phyloP scores from a whole-genome alignment of 331 rosid genomes.

The Spiraea crenata region DNA sequence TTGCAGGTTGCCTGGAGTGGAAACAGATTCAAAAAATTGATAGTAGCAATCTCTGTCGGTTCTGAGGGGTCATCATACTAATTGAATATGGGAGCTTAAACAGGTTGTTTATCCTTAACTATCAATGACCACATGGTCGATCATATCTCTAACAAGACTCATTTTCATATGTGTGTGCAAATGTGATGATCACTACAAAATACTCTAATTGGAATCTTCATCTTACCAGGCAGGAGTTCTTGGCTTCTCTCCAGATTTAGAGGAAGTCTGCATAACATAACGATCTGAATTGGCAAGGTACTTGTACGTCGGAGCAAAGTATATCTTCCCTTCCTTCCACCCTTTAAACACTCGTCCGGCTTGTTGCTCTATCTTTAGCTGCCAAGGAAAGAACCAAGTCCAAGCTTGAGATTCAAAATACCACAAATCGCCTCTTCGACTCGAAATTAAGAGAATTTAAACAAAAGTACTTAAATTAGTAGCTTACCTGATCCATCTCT shows the following conservation, averaged over 20 bases:
- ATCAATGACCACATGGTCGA: background rate
- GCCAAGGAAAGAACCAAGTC: constrained; percentile 19
- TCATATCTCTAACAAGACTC: background rate
- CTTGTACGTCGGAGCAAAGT: constrained; percentile 91
- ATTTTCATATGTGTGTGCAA: background rate
- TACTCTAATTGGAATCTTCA: constrained; percentile 24
- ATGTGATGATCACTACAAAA: constrained; percentile 19
- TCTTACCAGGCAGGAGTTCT: constrained; percentile 94
- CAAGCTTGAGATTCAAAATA: constrained; percentile 1
- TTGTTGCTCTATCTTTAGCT: constrained; percentile 73
- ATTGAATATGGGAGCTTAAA: background rate
- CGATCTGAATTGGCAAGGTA: constrained; percentile 76
- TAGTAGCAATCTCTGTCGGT: background rate
- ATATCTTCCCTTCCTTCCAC: constrained; percentile 86
- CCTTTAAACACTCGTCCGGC: constrained; percentile 88
- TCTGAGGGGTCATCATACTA: background rate
- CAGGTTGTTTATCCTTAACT: background rate
- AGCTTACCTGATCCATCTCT: constrained; percentile 79
- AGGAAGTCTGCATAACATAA: constrained; percentile 58
- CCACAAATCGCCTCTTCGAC: background rate
- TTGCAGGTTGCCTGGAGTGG: background rate
- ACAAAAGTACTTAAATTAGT: background rate
- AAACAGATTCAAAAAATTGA: background rate
- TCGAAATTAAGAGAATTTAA: background rate
- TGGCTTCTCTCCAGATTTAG: constrained; percentile 64